Percentiles rank a stretch among this genome's conserved stretches.
Evolutionary conservation across 2,329 filamentous ascomycete genomes (phyloP).

Genomic region (Aspergillus terreus): DNA sequence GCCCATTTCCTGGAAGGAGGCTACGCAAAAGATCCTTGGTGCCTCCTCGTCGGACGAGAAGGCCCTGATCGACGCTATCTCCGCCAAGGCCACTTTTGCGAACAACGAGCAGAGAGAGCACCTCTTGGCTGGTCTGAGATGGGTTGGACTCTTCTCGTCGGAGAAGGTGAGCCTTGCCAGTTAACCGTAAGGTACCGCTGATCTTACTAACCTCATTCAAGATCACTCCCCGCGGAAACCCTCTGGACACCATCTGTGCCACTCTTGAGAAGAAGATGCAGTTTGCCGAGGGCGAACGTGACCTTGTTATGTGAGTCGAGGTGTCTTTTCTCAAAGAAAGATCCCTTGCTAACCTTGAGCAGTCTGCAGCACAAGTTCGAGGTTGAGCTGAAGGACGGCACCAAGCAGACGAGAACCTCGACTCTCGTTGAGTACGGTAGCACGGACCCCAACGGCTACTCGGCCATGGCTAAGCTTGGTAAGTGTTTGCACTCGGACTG

Average conservation of each 20-base stretch:
- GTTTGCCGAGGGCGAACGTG: slow-evolving; percentile 76
- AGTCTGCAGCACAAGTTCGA: slow-evolving; percentile 59
- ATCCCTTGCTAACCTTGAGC: no score
- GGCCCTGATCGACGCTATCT: slow-evolving; percentile 70
- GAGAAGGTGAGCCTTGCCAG: slow-evolving; percentile 49
- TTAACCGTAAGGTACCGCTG: no score
- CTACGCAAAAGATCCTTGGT: slow-evolving; percentile 71
- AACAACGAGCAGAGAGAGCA: slow-evolving; percentile 64
- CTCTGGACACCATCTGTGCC: slow-evolving; percentile 86
- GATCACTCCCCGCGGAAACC: slow-evolving; percentile 65
- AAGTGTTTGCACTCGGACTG: no score
- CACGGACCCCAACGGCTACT: slow-evolving; percentile 63
- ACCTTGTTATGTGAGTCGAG: slow-evolving; percentile 60
- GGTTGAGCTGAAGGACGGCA: slow-evolving; percentile 78
- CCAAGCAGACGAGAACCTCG: slow-evolving; percentile 70
- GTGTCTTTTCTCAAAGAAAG: no score
- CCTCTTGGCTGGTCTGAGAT: slow-evolving; percentile 68
- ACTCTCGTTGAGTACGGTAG: slow-evolving; percentile 82
- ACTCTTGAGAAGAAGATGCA: slow-evolving; percentile 89
- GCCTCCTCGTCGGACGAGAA: slow-evolving; percentile 62
- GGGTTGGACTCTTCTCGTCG: slow-evolving; percentile 66
- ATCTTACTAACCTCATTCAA: no score
- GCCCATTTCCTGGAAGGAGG: slow-evolving; percentile 76
- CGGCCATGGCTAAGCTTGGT: slow-evolving; percentile 74
- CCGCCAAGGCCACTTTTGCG: slow-evolving; percentile 70